Percentiles rank a stretch among this genome's conserved stretches.
phyloP scores from a whole-genome alignment of 2,329 filamentous ascomycete genomes.

The Aspergillus fijiensis region DNA sequence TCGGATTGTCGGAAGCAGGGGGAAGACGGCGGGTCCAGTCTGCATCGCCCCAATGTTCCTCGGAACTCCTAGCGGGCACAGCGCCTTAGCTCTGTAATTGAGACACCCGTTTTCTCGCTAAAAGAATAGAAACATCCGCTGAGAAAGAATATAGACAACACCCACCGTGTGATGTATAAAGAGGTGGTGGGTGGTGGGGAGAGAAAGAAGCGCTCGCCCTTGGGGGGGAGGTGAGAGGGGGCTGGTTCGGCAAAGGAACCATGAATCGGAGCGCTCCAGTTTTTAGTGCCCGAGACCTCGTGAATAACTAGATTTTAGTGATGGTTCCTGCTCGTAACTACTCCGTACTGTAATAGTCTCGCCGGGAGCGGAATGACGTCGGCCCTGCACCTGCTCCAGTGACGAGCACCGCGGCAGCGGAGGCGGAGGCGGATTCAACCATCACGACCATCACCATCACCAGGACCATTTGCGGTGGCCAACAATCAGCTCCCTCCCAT shows the following conservation, averaged over 20 bases:
- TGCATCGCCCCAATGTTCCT: constrained; percentile 28
- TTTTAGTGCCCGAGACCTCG: not conserved
- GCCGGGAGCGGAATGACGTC: constrained; percentile 14
- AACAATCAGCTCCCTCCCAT: not conserved
- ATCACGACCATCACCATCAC: not conserved
- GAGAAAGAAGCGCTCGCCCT: not conserved
- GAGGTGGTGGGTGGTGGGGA: not conserved
- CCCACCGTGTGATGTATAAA: not conserved
- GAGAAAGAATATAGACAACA: not conserved
- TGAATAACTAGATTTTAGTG: not conserved
- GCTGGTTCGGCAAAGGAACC: constrained; percentile 1
- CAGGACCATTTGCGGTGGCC: not conserved
- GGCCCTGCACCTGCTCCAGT: constrained; percentile 5
- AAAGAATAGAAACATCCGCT: not conserved
- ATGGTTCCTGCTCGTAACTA: not conserved
- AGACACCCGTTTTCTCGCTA: not conserved
- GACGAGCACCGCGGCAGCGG: not conserved
- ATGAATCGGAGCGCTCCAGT: not conserved
- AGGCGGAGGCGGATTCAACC: not conserved
- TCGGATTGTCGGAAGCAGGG: constrained; percentile 24
- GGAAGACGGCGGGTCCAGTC: constrained; percentile 21
- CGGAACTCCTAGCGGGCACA: constrained; percentile 10
- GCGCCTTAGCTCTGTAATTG: not conserved
- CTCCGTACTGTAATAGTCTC: not conserved
- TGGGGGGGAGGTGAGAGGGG: not conserved